These are phyloP conservation scores for Neopestalotiopsis sp. DNA, from an alignment of 2,329 filamentous ascomycete genomes.

Conservation along the genomic window DNA sequence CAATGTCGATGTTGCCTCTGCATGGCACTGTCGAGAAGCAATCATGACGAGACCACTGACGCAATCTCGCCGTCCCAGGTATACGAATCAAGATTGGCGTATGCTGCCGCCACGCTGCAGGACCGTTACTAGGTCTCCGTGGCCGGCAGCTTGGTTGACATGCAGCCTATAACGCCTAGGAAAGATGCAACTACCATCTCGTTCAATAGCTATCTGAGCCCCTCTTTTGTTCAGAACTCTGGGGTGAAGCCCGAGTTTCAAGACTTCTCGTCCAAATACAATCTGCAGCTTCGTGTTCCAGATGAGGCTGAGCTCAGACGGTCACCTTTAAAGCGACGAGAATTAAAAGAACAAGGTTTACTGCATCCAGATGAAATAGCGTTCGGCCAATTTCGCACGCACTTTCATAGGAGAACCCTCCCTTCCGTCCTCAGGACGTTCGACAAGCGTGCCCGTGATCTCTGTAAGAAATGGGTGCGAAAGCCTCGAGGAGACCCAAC, in stretches of 20 bases:
- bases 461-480: slow-evolving; percentile 34
- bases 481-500: slow-evolving; percentile 29
- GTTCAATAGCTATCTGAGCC: background rate
- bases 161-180: slow-evolving; percentile 8
- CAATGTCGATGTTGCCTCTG: background rate
- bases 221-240: background rate
- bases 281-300: background rate
- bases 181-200: background rate
- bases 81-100: background rate
- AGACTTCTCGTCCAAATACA: slow-evolving; percentile 9
- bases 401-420: slow-evolving; percentile 28
- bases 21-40: background rate
- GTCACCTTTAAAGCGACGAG: slow-evolving; percentile 6
- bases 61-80: background rate
- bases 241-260: slow-evolving; percentile 2
- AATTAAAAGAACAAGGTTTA: background rate
- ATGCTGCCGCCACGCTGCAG: background rate
- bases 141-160: background rate
- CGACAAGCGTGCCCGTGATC: slow-evolving; percentile 26
- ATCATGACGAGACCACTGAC: background rate
- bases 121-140: background rate
- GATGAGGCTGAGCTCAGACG: background rate
- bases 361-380: slow-evolving; percentile 17
- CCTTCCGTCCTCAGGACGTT: slow-evolving; percentile 25
- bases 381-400: slow-evolving; percentile 29